phyloP scores from a whole-genome alignment of 139 green algal species.

The Chlamydomonas sp. region DNA sequence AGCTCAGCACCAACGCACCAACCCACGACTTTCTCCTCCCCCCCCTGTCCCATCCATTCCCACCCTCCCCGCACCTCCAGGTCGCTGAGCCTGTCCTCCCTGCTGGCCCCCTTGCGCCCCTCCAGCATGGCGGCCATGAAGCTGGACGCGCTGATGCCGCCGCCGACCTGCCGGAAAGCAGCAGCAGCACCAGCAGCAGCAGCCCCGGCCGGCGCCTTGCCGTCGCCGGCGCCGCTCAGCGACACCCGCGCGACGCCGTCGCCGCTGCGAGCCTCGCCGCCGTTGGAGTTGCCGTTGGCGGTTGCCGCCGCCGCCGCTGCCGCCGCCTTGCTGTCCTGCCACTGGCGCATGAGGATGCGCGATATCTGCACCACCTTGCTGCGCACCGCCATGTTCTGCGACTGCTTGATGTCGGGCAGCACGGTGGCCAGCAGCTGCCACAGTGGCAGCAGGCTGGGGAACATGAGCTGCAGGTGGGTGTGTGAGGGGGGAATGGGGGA shows the following conservation, averaged over 20 bases:
- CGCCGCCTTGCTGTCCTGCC: background rate
- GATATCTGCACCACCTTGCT: background rate
- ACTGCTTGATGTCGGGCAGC: background rate
- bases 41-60: background rate
- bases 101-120: background rate
- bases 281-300: background rate
- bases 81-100: slow-evolving; percentile 4
- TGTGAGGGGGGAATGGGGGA: background rate
- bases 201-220: no score
- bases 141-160: slow-evolving; percentile 5
- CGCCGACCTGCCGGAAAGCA: slow-evolving; percentile 11
- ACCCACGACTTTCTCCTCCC: background rate
- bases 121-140: slow-evolving; percentile 35
- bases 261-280: background rate
- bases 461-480: background rate
- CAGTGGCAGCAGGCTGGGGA: background rate
- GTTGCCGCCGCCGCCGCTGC: background rate
- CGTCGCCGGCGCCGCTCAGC: background rate
- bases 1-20: background rate
- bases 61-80: background rate
- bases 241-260: no score
- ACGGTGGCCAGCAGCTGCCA: background rate
- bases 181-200: background rate
- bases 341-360: background rate
- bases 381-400: background rate